These are phyloP conservation scores for Catunica adiposa DNA, from an alignment of 2,329 filamentous ascomycete species.

Conservation along the genomic window DNA sequence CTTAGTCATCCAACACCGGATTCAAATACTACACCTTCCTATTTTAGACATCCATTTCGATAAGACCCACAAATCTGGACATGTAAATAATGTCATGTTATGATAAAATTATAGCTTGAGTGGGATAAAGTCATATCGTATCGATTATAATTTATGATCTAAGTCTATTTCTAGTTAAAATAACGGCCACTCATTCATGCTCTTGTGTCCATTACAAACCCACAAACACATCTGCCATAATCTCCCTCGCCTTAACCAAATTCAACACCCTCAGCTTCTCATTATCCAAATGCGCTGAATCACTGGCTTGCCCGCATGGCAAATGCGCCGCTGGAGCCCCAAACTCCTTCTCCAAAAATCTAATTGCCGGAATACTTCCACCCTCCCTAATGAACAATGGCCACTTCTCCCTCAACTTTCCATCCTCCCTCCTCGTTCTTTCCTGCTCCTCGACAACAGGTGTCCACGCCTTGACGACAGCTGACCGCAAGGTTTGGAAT, in stretches of 20 bases:
- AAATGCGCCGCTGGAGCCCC: conserved; percentile 78
- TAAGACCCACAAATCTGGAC: no score
- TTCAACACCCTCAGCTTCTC: conserved; percentile 82
- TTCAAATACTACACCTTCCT: no score
- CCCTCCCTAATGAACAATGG: conserved; percentile 82
- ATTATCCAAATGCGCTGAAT: conserved; percentile 86
- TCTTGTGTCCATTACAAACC: conserved; percentile 30
- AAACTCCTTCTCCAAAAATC: conserved; percentile 91
- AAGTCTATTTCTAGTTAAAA: neutral
- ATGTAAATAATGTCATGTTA: no score
- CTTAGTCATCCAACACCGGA: no score
- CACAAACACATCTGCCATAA: conserved; percentile 73
- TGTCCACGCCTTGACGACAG: conserved; percentile 73
- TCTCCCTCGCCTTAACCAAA: conserved; percentile 77
- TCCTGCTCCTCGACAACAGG: conserved; percentile 27
- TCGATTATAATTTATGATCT: no score
- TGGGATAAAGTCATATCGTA: no score
- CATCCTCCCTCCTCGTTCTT: neutral
- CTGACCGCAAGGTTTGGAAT: conserved; percentile 73
- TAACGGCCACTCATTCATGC: no score
- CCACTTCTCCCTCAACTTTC: conserved; percentile 26
- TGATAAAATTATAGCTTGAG: no score
- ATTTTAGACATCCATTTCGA: no score
- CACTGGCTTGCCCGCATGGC: conserved; percentile 86
- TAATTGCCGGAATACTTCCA: conserved; percentile 83